Evolutionary conservation across 805 yeast species (phyloP).

Genomic region (Yamadazyma nakazawae): DNA sequence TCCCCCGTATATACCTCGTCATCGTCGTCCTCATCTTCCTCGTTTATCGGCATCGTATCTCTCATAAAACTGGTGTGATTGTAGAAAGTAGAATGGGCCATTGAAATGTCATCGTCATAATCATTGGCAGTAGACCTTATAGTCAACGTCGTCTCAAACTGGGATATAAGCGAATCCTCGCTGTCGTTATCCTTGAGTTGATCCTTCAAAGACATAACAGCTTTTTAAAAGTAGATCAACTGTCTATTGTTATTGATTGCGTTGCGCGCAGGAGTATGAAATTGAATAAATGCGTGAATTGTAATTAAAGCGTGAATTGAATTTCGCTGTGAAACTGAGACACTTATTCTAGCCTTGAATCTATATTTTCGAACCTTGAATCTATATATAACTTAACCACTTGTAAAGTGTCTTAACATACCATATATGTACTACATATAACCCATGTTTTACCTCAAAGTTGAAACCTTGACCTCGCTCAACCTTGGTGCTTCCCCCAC

Average conservation of each 20-base stretch:
- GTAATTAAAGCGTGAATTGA: background rate
- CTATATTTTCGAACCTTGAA: no score
- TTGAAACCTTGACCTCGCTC: constrained; percentile 16
- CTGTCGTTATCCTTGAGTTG: constrained; percentile 22
- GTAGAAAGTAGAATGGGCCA: constrained; percentile 31
- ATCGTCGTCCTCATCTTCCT: constrained; percentile 19
- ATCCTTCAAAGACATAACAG: constrained; percentile 12
- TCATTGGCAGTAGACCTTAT: constrained; percentile 38
- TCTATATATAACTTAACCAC: background rate
- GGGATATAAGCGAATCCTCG: constrained; percentile 39
- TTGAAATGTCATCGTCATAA: constrained; percentile 36
- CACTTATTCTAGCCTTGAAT: background rate
- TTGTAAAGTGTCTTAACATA: background rate
- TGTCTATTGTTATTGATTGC: constrained; percentile 7
- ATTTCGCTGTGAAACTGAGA: background rate
- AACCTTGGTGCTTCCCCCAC: constrained; percentile 41
- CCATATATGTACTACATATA: no score
- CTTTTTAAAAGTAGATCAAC: background rate
- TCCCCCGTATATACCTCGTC: constrained; percentile 12
- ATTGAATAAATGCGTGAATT: background rate
- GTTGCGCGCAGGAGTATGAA: background rate
- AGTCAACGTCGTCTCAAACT: constrained; percentile 43
- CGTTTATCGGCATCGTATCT: constrained; percentile 32
- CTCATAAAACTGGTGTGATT: constrained; percentile 22
- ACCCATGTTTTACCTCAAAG: background rate